These are phyloP conservation scores for Penicillium crustosum DNA, from an alignment of 2,329 filamentous ascomycete species.

Conservation along the genomic window DNA sequence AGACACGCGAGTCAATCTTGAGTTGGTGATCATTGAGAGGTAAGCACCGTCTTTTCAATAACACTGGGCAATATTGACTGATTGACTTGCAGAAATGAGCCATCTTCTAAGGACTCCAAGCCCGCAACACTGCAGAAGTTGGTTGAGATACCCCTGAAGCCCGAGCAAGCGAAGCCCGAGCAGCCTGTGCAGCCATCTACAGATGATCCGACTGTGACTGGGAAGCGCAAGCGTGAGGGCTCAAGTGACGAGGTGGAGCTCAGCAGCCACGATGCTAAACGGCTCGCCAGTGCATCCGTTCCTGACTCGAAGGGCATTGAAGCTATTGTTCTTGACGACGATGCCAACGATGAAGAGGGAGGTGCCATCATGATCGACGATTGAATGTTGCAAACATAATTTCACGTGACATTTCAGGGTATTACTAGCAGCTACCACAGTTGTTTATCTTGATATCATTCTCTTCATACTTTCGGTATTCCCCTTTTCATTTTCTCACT, in stretches of 20 bases:
- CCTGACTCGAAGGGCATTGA: constrained; percentile 44
- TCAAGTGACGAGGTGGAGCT: constrained; percentile 40
- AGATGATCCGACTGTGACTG: constrained; percentile 28
- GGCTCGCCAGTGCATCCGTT: constrained; percentile 34
- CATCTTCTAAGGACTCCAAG: constrained; percentile 39
- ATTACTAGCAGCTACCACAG: neutral
- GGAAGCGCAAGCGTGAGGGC: constrained; percentile 48
- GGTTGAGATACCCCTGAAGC: constrained; percentile 50
- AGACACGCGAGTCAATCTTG: constrained; percentile 68
- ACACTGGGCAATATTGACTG: constrained; percentile 9
- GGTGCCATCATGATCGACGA: constrained; percentile 68
- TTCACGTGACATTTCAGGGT: neutral
- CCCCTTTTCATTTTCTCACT: neutral
- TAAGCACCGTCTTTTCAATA: constrained; percentile 15
- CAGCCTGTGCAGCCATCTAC: constrained; percentile 30
- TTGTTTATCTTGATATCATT: neutral
- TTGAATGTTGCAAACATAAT: constrained; percentile 34
- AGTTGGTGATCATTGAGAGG: constrained; percentile 55
- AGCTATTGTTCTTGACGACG: constrained; percentile 49
- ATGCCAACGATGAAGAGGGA: constrained; percentile 37
- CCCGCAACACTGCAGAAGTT: constrained; percentile 43
- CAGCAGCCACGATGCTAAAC: constrained; percentile 41
- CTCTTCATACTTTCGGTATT: constrained; percentile 13
- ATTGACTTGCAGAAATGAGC: constrained; percentile 25
- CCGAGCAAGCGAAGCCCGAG: constrained; percentile 47